phyloP scores from a whole-genome alignment of 192 early-diverging fungal species.

The Entomortierella beljakovae region DNA sequence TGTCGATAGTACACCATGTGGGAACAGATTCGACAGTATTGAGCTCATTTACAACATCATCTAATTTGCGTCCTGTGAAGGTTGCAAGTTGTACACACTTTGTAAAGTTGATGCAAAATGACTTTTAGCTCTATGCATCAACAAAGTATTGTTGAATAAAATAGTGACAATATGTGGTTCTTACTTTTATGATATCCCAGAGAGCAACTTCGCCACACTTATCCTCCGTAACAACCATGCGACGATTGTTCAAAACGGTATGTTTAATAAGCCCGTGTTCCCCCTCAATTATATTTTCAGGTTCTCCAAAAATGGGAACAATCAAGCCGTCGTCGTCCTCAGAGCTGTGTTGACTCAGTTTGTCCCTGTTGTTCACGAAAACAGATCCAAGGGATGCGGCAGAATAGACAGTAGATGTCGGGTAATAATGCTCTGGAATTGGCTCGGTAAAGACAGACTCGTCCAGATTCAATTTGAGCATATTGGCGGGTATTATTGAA shows the following conservation, averaged over 20 bases:
- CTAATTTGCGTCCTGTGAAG: conserved; percentile 64
- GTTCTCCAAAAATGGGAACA: conserved; percentile 39
- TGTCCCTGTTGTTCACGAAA: conserved; percentile 29
- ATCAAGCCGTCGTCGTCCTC: conserved; percentile 51
- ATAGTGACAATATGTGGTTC: background rate
- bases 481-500: conserved; percentile 57
- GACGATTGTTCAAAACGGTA: conserved; percentile 83
- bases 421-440: conserved; percentile 54
- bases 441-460: conserved; percentile 51
- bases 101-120: background rate
- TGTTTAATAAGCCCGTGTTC: conserved; percentile 75
- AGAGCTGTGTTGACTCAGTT: conserved; percentile 48
- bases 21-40: conserved; percentile 83
- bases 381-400: conserved; percentile 52
- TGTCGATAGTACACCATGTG: conserved; percentile 95
- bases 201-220: conserved; percentile 80
- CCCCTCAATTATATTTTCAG: conserved; percentile 57
- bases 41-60: conserved; percentile 65
- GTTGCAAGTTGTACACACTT: conserved; percentile 69
- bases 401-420: conserved; percentile 53
- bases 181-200: conserved; percentile 93
- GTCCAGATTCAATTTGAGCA: conserved; percentile 59
- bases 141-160: background rate
- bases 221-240: conserved; percentile 88
- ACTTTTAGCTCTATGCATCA: background rate